Evolutionary conservation across 306 rosid genomes (phyloP).

Genomic region (Medicago truncatula): DNA sequence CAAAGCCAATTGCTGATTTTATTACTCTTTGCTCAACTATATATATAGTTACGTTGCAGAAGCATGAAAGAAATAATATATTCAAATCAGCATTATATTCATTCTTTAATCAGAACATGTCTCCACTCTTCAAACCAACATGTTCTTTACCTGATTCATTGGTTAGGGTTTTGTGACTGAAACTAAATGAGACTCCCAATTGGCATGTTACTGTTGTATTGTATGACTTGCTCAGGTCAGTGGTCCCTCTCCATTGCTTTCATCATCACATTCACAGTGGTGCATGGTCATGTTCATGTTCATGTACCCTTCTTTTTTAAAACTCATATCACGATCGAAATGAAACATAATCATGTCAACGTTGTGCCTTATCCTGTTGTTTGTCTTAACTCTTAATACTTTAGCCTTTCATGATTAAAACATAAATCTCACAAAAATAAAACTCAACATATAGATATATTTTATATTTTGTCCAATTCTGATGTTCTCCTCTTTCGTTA

Average conservation of each 20-base stretch:
- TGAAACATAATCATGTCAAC: slow-evolving; percentile 40
- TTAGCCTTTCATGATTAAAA: neutral
- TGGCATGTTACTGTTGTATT: neutral
- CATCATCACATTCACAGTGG: slow-evolving; percentile 30
- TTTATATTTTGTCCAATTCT: slow-evolving; percentile 30
- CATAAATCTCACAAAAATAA: neutral
- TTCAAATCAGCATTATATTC: neutral
- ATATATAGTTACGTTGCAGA: neutral
- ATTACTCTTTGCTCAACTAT: neutral
- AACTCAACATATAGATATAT: neutral
- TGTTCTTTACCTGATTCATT: neutral
- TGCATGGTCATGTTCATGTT: slow-evolving; percentile 12
- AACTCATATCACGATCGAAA: slow-evolving; percentile 8
- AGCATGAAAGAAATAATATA: neutral
- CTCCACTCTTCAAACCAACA: neutral
- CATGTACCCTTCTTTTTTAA: slow-evolving; percentile 26
- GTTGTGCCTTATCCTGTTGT: neutral
- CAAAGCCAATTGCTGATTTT: neutral
- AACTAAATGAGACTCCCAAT: neutral
- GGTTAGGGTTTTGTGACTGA: neutral
- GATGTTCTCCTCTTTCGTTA: neutral
- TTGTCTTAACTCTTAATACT: neutral
- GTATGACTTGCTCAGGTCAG: neutral
- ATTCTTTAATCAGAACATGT: neutral
- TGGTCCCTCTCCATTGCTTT: slow-evolving; percentile 44